These are phyloP conservation scores for Curvularia verruculosa DNA, from an alignment of 2,329 filamentous ascomycete genomes.

Conservation along the genomic window DNA sequence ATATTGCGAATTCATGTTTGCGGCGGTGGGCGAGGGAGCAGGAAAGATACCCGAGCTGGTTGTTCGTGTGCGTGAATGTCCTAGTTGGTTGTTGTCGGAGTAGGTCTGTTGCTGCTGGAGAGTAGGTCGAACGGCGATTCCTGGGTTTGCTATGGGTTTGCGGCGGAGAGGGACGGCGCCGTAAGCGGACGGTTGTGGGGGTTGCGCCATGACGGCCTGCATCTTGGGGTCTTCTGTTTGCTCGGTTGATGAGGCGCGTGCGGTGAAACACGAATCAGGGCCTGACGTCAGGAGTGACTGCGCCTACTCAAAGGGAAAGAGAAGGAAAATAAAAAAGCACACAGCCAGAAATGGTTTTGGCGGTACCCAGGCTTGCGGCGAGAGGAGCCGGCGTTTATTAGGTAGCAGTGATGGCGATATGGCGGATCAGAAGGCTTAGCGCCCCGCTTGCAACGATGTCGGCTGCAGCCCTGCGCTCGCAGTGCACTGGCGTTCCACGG, in stretches of 20 bases:
- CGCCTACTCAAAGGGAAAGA: slow-evolving; percentile 21
- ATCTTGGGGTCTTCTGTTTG: slow-evolving; percentile 28
- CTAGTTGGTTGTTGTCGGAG: slow-evolving; percentile 30
- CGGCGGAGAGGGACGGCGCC: slow-evolving; percentile 41
- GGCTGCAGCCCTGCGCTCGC: slow-evolving; percentile 26
- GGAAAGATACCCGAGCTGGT: slow-evolving; percentile 48
- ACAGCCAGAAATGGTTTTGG: slow-evolving; percentile 10
- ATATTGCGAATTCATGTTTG: slow-evolving; percentile 45
- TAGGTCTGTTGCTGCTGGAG: slow-evolving; percentile 29
- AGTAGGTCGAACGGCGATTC: slow-evolving; percentile 40
- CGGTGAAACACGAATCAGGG: slow-evolving; percentile 36
- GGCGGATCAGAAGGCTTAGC: slow-evolving; percentile 25
- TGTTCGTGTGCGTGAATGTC: slow-evolving; percentile 48
- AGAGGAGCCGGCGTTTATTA: slow-evolving; percentile 27
- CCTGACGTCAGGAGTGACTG: slow-evolving; percentile 34
- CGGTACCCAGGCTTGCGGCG: slow-evolving; percentile 5
- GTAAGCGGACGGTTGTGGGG: slow-evolving; percentile 32
- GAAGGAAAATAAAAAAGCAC: slow-evolving; percentile 23
- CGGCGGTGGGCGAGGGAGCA: slow-evolving; percentile 30
- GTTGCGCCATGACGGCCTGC: slow-evolving; percentile 39
- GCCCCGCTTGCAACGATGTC: slow-evolving; percentile 29
- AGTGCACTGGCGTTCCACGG: slow-evolving; percentile 29
- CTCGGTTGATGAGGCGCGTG: slow-evolving; percentile 26
- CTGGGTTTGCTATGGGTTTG: slow-evolving; percentile 45
- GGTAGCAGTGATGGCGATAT: slow-evolving; percentile 22